Evolutionary conservation across 73 alveolate genomes (phyloP).

Genomic region (Stentor roeselii): DNA sequence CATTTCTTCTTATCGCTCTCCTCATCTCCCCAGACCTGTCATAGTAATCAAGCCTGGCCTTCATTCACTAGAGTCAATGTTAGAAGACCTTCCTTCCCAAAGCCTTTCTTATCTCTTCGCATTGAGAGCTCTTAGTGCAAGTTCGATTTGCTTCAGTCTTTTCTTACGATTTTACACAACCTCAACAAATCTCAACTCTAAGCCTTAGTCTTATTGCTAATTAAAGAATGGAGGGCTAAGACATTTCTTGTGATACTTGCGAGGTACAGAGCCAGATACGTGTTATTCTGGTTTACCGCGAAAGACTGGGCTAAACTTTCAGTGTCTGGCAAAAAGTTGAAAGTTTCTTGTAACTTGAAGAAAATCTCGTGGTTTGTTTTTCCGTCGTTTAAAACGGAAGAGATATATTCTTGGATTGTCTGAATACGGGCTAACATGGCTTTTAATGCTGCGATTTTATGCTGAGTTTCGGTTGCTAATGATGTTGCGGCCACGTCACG

Average conservation of each 20-base stretch:
- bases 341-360: constrained; percentile 56
- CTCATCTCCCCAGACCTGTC: no score
- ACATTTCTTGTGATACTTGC: constrained; percentile 25
- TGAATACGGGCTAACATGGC: constrained; percentile 47
- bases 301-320: neutral
- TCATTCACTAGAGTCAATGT: no score
- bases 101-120: no score
- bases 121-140: no score
- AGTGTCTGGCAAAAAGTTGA: constrained; percentile 54
- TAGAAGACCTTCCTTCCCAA: no score
- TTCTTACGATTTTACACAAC: no score
- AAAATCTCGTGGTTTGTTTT: constrained; percentile 47
- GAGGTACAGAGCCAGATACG: constrained; percentile 10
- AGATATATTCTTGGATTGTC: constrained; percentile 45
- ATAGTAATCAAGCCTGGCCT: no score
- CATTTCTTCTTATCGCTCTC: neutral
- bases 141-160: no score
- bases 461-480: constrained; percentile 47
- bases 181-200: neutral
- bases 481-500: constrained; percentile 81
- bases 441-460: constrained; percentile 47
- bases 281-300: constrained; percentile 20
- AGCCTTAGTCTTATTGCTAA: constrained; percentile 26
- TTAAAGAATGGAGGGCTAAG: constrained; percentile 6
- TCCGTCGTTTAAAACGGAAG: constrained; percentile 33